Base-by-base conservation (phyloP, 495 filamentous ascomycete species). In the Podospora sp. region DNA sequence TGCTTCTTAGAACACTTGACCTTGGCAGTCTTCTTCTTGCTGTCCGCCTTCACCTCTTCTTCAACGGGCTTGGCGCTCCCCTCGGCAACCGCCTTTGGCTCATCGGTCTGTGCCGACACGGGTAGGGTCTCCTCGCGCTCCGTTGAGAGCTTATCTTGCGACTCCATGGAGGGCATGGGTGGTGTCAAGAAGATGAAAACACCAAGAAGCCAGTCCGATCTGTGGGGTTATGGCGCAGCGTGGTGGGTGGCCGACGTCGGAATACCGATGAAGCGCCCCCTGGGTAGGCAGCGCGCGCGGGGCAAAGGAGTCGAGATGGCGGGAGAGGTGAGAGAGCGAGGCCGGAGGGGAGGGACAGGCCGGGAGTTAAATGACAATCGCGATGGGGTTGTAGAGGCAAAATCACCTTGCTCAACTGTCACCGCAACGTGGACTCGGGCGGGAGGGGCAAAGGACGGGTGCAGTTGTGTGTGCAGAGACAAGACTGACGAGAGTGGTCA, bases 1-100 rank as follows among this genome's bases (percentile, higher is more conserved):
- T 75, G 71, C 60, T 79, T 82, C 68, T 80, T 82, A 33, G 69
- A 78, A 46, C 63, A 60, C 64, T 79, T 79, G 16, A 76, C 70
- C 58, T 78, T 78, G 60, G 62, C 58, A 18, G 72, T 60, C 60
- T 81, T 79, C 63, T 80, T 77, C 4, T 78, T 79, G 26, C 68
- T 76, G 59, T 18, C 69, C 11, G 55, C 14, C 56, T 78, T 79
- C 53, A 69, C 62, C 18, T 74, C 71, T 0, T 68, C 65, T 8
- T 76, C 72, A 0, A 68, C 21, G 4, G 68, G 1, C 26, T 70
- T 67, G 46, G 63, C 51, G 62, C 20, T 36, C 52, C 59, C 65
- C 64, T 81, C 79, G 29, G 53, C 66, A 29, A 69, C 57, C 4
- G 56, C 61, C 65, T 74, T 74, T 11, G 66, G 33, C 8, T 74